Evolutionary conservation across 805 yeast genomes (phyloP).

Genomic region (Lipomyces mesembrius): DNA sequence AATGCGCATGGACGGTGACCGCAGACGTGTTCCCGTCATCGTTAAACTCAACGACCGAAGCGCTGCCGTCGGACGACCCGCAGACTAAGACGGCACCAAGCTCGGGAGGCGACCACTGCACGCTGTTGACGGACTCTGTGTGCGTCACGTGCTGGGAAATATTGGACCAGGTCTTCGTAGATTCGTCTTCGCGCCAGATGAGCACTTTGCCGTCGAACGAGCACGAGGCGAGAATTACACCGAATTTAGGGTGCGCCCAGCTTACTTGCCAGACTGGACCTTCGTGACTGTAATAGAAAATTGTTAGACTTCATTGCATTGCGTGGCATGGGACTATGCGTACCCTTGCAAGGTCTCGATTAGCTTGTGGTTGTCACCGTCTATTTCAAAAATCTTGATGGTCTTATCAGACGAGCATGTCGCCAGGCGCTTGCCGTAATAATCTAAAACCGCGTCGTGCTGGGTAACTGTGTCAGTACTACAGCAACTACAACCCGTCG

Average conservation of each 20-base stretch:
- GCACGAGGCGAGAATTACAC: conserved; percentile 90
- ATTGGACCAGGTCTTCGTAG: conserved; percentile 69
- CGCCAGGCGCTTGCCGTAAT: conserved; percentile 93
- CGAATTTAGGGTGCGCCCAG: conserved; percentile 99
- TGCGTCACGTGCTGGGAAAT: conserved; percentile 87
- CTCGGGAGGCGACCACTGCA: conserved; percentile 97
- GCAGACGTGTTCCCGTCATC: conserved; percentile 74
- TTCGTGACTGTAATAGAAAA: conserved; percentile 59
- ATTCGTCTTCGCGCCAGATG: conserved; percentile 93
- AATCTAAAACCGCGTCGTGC: conserved; percentile 96
- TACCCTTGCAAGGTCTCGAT: conserved; percentile 79
- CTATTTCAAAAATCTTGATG: conserved; percentile 90
- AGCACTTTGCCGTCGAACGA: conserved; percentile 94
- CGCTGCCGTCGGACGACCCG: conserved; percentile 91
- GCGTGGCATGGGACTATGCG: background rate
- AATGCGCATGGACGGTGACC: conserved; percentile 74
- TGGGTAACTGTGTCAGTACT: conserved; percentile 9
- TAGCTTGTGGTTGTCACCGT: conserved; percentile 78
- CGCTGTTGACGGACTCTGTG: conserved; percentile 92
- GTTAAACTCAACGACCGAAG: conserved; percentile 86
- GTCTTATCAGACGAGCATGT: conserved; percentile 96
- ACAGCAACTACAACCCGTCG: background rate
- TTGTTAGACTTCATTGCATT: background rate
- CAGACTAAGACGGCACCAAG: conserved; percentile 90
- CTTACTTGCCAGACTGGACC: conserved; percentile 99